These are phyloP conservation scores for Trichoderma brevicompactum DNA, from an alignment of 2,329 filamentous ascomycete species.

Conservation along the genomic window DNA sequence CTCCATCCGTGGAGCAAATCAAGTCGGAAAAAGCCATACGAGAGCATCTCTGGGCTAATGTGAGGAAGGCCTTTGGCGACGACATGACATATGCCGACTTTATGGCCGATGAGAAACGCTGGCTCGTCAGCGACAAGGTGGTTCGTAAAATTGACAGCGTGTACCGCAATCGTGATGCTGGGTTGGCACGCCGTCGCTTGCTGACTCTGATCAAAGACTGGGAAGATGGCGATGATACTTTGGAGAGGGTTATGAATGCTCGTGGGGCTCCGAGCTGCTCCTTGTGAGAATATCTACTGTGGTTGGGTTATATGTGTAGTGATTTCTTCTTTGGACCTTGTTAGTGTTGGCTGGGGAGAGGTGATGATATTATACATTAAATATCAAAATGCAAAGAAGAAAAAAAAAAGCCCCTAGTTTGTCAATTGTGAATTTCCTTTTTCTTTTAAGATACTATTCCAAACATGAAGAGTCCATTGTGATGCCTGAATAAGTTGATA, in stretches of 20 bases:
- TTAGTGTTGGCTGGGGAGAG: too few relatives aligned
- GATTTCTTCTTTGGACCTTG: too few relatives aligned
- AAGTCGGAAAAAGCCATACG: conserved; percentile 39
- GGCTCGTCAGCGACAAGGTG: conserved; percentile 47
- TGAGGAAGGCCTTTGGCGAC: conserved; percentile 39
- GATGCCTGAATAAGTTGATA: too few relatives aligned
- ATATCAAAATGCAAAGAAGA: too few relatives aligned
- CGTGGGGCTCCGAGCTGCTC: background rate
- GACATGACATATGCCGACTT: conserved; percentile 41
- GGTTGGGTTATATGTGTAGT: too few relatives aligned
- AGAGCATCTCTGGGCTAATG: conserved; percentile 40
- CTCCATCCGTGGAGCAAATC: conserved; percentile 36
- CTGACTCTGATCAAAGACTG: conserved; percentile 46
- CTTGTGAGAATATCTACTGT: background rate
- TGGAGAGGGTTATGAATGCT: conserved; percentile 44
- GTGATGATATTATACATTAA: too few relatives aligned
- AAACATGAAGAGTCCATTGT: too few relatives aligned
- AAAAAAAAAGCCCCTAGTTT: too few relatives aligned
- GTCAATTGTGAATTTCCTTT: too few relatives aligned
- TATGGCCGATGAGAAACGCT: conserved; percentile 45
- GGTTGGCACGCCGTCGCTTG: conserved; percentile 42
- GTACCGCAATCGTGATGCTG: conserved; percentile 49
- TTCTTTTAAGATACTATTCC: too few relatives aligned
- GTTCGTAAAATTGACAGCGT: conserved; percentile 51
- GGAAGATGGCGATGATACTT: conserved; percentile 47